Evolutionary conservation across 768 basidiomycete species (phyloP), one percentile per base, ranked within the genome.

Genomic region (Tulasnella sp.): DNA sequence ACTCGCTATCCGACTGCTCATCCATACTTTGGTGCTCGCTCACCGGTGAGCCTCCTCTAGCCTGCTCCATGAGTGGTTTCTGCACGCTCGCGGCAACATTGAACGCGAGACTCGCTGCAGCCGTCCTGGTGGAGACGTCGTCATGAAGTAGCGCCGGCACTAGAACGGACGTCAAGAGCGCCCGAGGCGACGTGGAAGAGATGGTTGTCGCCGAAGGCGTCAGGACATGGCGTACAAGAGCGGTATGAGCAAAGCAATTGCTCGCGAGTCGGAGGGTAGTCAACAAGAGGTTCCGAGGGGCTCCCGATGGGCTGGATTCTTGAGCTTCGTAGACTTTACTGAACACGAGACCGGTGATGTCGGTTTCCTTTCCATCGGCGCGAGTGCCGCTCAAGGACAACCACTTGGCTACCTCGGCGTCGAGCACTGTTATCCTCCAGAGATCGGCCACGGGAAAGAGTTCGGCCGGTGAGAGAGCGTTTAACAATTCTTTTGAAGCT

Each of bases 401-500:
- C 88, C 86, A 90, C 0, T 79, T 77, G 0, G 85, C 83, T 19
- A 88, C 85, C 0, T 83, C 77, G 0, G 84, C 81, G 78, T 92
- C 89, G 26, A 95, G 84, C 19, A 92, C 78, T 0, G 89, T 89
- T 11, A 95, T 83, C 0, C 93, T 84, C 89, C 92, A 91, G 75
- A 95, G 82, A 77, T 96, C 94, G 12, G 88, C 84, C 5, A 95
- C 78, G 0, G 94, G 94, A 81, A 95, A 96, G 36, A 93, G 82
- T 42, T 86, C 81, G 9, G 83, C 82, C 0, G 82, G 70, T 0
- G 86, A 83, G 1, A 95, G 84, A 3, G 80, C 81, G 11, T 78
- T 72, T 0, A 78, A 77, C 1, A 93, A 79, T 0, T 79, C 76
- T 5, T 75, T 76, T 3, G 87, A 87, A 3, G 82, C 81, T 14